These are phyloP conservation scores for Climacium dendroides DNA, from an alignment of 225 moss, liverwort and hornwort genomes.

Conservation along the genomic window DNA sequence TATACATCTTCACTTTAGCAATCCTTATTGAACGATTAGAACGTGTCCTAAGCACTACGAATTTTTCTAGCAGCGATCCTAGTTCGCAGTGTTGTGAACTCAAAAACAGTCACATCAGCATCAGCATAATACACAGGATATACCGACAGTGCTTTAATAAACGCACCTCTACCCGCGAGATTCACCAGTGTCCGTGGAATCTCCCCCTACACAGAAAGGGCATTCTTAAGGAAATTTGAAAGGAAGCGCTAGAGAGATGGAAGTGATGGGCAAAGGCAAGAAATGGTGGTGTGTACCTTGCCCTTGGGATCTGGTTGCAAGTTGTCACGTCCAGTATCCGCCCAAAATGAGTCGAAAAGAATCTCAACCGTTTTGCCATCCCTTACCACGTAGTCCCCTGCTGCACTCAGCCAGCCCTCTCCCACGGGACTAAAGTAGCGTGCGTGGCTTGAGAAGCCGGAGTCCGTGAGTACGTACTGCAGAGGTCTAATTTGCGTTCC, in stretches of 20 bases:
- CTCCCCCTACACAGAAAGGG: background rate
- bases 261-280: background rate
- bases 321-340: slow-evolving; percentile 11
- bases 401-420: slow-evolving; percentile 36
- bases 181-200: slow-evolving; percentile 20
- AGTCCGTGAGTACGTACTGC: slow-evolving; percentile 10
- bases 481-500: slow-evolving; percentile 18
- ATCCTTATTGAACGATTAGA: no score
- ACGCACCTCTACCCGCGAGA: slow-evolving; percentile 22
- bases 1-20: background rate
- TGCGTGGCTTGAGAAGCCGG: slow-evolving; percentile 22
- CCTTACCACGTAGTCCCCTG: slow-evolving; percentile 35
- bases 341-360: slow-evolving; percentile 42
- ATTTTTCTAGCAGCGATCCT: slow-evolving; percentile 28
- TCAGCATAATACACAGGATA: slow-evolving; percentile 38
- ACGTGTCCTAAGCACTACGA: background rate
- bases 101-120: slow-evolving; percentile 24
- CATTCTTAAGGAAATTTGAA: background rate
- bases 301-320: slow-evolving; percentile 37
- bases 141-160: slow-evolving; percentile 7
- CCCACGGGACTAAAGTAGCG: slow-evolving; percentile 34
- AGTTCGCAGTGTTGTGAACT: slow-evolving; percentile 27
- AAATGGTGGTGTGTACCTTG: background rate
- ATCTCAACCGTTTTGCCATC: slow-evolving; percentile 33
- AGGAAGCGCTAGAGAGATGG: background rate